Percentiles rank a stretch among this genome's conserved stretches.
Conservation (phyloP, 2,329 filamentous ascomycete species). For the Claviceps monticola region DNA sequence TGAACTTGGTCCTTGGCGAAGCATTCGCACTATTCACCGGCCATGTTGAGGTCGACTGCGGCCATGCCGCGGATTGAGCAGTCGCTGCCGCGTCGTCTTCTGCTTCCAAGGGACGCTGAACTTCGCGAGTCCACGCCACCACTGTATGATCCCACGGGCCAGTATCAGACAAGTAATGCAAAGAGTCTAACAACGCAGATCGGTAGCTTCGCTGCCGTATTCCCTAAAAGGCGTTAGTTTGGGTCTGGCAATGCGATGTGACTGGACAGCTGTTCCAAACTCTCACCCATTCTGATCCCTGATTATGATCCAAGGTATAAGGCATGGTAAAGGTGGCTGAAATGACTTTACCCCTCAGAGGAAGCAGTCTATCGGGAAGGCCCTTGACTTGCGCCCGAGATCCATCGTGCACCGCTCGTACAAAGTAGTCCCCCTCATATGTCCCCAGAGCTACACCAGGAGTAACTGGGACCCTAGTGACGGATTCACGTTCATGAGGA, state of each 20-base stretch:
- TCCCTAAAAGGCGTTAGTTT: not conserved
- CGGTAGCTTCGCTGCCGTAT: constrained; percentile 51
- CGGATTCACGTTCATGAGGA: constrained; percentile 2
- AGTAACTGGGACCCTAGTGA: constrained; percentile 4
- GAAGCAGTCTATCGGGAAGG: not conserved
- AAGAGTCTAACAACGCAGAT: constrained; percentile 81
- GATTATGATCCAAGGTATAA: not conserved
- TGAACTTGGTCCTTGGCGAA: not conserved
- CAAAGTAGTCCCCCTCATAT: constrained; percentile 5
- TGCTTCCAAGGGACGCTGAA: constrained; percentile 25
- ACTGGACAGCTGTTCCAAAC: not conserved
- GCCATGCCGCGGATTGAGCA: not conserved
- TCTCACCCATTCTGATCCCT: constrained; percentile 2
- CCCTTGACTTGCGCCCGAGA: not conserved
- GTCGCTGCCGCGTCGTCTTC: not conserved
- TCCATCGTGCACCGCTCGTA: not conserved
- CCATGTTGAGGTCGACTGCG: constrained; percentile 1
- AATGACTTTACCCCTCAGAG: not conserved
- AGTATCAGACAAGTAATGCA: constrained; percentile 69
- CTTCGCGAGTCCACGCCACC: constrained; percentile 89
- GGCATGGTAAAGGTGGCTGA: constrained; percentile 4
- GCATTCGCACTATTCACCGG: not conserved
- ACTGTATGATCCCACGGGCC: constrained; percentile 81
- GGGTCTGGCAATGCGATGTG: not conserved
- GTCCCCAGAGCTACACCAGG: constrained; percentile 4